Percentiles rank a stretch among this genome's conserved stretches.
Evolutionary conservation across 768 basidiomycete genomes (phyloP).

Genomic region (Hericium erinaceus): DNA sequence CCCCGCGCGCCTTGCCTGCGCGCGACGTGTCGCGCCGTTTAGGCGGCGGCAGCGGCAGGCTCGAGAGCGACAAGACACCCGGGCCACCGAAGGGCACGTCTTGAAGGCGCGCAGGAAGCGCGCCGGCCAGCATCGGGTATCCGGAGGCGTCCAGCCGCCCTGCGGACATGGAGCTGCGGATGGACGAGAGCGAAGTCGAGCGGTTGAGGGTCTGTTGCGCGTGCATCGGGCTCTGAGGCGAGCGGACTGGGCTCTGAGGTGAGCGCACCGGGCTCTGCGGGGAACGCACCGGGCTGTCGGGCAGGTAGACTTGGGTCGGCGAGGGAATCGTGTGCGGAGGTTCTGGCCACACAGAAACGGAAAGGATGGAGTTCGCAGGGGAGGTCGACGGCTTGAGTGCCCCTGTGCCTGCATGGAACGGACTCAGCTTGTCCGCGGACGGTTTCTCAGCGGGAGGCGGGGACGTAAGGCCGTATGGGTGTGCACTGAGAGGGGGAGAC

Average conservation of each 20-base stretch:
- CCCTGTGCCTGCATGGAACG: neutral
- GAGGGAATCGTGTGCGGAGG: neutral
- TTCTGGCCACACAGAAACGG: slow-evolving; percentile 5
- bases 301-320: neutral
- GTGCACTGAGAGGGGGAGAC: slow-evolving; percentile 4
- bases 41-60: neutral
- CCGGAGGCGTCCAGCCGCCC: neutral
- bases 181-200: neutral
- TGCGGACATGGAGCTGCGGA: neutral
- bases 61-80: neutral
- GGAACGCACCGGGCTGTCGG: neutral
- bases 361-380: slow-evolving; percentile 1
- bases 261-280: neutral
- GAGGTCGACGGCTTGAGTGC: slow-evolving; percentile 1
- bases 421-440: neutral
- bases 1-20: neutral
- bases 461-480: neutral
- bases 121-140: slow-evolving; percentile 8
- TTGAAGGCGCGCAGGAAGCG: slow-evolving; percentile 6
- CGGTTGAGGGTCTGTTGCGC: neutral
- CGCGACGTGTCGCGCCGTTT: neutral
- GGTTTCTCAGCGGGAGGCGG: neutral
- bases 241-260: neutral
- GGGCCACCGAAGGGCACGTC: slow-evolving; percentile 5
- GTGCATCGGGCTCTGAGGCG: neutral